Percentiles rank a stretch among this genome's conserved stretches.
phyloP scores from a whole-genome alignment of 305 asterid species.

The Fraxinus dipetala region DNA sequence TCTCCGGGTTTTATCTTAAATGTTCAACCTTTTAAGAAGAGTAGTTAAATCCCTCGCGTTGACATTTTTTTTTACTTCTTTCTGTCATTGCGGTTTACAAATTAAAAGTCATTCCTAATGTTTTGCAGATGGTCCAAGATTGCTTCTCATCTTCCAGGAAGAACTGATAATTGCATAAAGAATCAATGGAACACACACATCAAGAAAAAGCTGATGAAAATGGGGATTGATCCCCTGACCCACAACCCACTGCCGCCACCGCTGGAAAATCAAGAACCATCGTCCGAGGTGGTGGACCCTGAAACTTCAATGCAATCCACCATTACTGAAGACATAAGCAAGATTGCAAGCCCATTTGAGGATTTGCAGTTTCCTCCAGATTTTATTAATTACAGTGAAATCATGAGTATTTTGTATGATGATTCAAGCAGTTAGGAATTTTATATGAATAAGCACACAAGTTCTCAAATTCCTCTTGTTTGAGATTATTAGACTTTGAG shows the following conservation, averaged over 20 bases:
- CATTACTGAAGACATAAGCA: slow-evolving; percentile 20
- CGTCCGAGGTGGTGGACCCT: neutral
- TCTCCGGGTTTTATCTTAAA: no score
- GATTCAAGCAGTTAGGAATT: slow-evolving; percentile 32
- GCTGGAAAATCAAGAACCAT: slow-evolving; percentile 8
- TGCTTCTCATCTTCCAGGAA: slow-evolving; percentile 83
- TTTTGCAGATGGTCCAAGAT: slow-evolving; percentile 77
- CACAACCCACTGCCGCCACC: slow-evolving; percentile 61
- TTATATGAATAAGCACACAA: neutral
- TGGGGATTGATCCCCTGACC: slow-evolving; percentile 78
- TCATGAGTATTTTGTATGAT: slow-evolving; percentile 45
- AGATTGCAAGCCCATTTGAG: slow-evolving; percentile 21
- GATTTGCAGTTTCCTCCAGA: slow-evolving; percentile 29
- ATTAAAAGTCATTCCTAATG: no score
- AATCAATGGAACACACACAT: slow-evolving; percentile 91
- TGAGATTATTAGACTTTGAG: neutral
- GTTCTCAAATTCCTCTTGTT: neutral
- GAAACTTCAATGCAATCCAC: slow-evolving; percentile 34
- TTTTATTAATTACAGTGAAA: slow-evolving; percentile 32
- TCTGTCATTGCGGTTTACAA: no score
- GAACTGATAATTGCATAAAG: slow-evolving; percentile 83
- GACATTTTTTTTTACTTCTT: no score
- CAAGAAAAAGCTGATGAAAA: slow-evolving; percentile 72
- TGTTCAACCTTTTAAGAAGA: no score
- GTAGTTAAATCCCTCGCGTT: no score